phyloP scores from a whole-genome alignment of 148 eudicot genomes.

The Rhododendron molle region DNA sequence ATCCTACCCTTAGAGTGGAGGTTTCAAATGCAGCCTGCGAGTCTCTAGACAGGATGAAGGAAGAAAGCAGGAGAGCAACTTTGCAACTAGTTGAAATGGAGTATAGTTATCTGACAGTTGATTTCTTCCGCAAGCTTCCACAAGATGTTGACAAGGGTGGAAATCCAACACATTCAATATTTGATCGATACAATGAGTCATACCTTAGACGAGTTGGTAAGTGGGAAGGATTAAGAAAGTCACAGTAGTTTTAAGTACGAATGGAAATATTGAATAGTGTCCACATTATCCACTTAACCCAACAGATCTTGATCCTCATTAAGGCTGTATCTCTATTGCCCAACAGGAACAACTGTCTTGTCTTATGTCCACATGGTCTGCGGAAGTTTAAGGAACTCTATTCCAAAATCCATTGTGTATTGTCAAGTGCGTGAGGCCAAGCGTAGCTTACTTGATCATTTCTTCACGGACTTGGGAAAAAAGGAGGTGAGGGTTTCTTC shows the following conservation, averaged over 20 bases:
- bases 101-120: conserved; percentile 81
- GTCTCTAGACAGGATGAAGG: conserved; percentile 84
- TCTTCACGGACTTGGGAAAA: conserved; percentile 81
- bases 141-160: conserved; percentile 99
- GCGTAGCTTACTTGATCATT: conserved; percentile 85
- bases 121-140: conserved; percentile 97
- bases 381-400: conserved; percentile 72
- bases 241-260: background rate
- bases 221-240: conserved; percentile 7
- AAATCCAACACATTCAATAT: conserved; percentile 95
- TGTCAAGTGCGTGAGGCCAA: conserved; percentile 99
- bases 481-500: conserved; percentile 61
- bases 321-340: background rate
- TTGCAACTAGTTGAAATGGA: conserved; percentile 96
- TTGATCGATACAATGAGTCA: conserved; percentile 88
- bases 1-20: conserved; percentile 87
- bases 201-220: conserved; percentile 90
- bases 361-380: conserved; percentile 89
- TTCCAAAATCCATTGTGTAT: conserved; percentile 90
- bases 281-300: background rate
- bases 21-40: conserved; percentile 73
- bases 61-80: conserved; percentile 89
- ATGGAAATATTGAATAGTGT: background rate
- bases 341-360: conserved; percentile 77
- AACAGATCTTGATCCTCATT: background rate